phyloP scores from a whole-genome alignment of 148 eudicot genomes.

The Diospyros kaki region DNA sequence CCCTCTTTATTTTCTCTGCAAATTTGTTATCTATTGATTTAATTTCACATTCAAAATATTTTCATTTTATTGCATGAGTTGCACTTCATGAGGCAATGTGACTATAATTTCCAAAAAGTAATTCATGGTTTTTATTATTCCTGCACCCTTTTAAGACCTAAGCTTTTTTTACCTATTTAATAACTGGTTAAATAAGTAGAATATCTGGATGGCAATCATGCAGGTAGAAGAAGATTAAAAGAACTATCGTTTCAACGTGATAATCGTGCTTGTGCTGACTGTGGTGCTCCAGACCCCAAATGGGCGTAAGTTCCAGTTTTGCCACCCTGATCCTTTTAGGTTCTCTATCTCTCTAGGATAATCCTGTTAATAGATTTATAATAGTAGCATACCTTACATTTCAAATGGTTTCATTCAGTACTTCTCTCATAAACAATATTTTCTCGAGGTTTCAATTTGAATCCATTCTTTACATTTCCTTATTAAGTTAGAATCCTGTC shows the following conservation, averaged over 20 bases:
- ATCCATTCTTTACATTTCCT: too few species aligned
- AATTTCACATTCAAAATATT: background rate
- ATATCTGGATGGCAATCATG: slow-evolving; percentile 1
- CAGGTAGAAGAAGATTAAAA: slow-evolving; percentile 82
- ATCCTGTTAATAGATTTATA: background rate
- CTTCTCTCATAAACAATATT: too few species aligned
- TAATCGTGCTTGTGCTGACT: slow-evolving; percentile 87
- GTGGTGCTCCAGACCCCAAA: slow-evolving; percentile 88
- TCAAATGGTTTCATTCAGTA: too few species aligned
- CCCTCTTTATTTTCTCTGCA: background rate
- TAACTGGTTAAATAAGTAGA: background rate
- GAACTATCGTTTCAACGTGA: slow-evolving; percentile 69
- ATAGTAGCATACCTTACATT: too few species aligned
- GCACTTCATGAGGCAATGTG: background rate
- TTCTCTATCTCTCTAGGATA: background rate
- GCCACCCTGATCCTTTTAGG: background rate
- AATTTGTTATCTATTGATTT: background rate
- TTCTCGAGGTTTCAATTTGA: too few species aligned
- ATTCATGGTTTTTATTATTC: background rate
- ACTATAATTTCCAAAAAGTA: background rate
- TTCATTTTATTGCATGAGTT: background rate
- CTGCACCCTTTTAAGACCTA: background rate
- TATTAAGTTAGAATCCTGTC: too few species aligned
- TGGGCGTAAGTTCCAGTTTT: slow-evolving; percentile 78
- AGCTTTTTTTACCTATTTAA: background rate